These are phyloP conservation scores for Paralagenidium karlingii DNA, from an alignment of 352 stramenopile genomes.

Conservation along the genomic window DNA sequence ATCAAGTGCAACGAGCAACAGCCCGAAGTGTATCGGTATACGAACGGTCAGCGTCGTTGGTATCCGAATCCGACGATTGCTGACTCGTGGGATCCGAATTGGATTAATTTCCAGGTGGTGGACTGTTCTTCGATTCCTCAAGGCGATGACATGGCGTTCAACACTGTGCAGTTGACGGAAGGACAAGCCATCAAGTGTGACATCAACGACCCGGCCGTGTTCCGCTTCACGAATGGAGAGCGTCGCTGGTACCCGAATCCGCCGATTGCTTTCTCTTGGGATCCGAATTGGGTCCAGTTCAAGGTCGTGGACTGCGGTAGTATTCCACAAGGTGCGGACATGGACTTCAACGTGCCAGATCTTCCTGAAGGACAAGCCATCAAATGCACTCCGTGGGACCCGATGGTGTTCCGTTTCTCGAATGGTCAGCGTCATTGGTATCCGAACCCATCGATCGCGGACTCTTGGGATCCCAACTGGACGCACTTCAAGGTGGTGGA, in stretches of 20 bases:
- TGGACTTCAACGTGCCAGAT: conserved; percentile 4
- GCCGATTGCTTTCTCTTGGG: conserved; percentile 1
- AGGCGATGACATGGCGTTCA: conserved; percentile 12
- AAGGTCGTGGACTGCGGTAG: conserved; percentile 10
- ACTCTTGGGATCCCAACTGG: too few relatives aligned
- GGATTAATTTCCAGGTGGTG: background rate
- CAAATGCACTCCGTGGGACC: conserved; percentile 1
- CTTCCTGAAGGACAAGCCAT: conserved; percentile 5
- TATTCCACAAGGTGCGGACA: conserved; percentile 3
- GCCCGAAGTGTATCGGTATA: conserved; percentile 3
- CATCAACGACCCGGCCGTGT: background rate
- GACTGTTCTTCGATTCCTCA: conserved; percentile 9
- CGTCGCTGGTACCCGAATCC: conserved; percentile 2
- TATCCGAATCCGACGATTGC: conserved; percentile 1
- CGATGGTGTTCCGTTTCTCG: conserved; percentile 3
- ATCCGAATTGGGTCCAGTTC: background rate
- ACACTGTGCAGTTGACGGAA: conserved; percentile 1
- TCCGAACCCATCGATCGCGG: too few relatives aligned
- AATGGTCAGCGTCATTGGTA: too few relatives aligned
- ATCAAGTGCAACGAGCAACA: conserved; percentile 1
- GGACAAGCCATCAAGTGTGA: conserved; percentile 4
- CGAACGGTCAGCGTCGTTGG: conserved; percentile 1
- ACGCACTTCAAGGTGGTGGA: too few relatives aligned
- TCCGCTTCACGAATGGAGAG: conserved; percentile 5
- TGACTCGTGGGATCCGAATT: conserved; percentile 3